These are phyloP conservation scores for Bruguiera hainesii DNA, from an alignment of 441 rosid species.

Conservation along the genomic window DNA sequence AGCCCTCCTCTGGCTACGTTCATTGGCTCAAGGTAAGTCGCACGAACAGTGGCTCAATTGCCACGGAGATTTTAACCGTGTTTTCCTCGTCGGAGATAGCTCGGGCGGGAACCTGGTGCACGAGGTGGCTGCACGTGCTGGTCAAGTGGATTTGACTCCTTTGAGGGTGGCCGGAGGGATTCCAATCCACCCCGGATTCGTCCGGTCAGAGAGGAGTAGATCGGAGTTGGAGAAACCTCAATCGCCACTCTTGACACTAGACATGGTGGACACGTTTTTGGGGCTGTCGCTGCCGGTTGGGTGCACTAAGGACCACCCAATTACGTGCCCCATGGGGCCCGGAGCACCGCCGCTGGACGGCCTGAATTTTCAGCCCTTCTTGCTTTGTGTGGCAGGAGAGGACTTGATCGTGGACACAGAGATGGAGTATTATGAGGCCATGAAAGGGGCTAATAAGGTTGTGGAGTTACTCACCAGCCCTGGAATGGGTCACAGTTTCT, in stretches of 20 bases:
- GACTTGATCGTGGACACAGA: constrained; percentile 56
- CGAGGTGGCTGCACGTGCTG: constrained; percentile 49
- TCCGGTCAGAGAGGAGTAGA: constrained; percentile 46
- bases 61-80: constrained; percentile 41
- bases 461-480: constrained; percentile 41
- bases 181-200: constrained; percentile 60
- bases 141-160: constrained; percentile 30
- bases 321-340: constrained; percentile 61
- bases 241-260: constrained; percentile 50
- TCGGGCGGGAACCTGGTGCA: constrained; percentile 58
- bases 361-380: constrained; percentile 43
- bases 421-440: constrained; percentile 54
- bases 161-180: constrained; percentile 45
- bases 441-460: constrained; percentile 44
- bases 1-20: constrained; percentile 48
- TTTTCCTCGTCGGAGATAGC: constrained; percentile 68
- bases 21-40: constrained; percentile 29
- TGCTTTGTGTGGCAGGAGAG: constrained; percentile 46
- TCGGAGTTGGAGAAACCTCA: constrained; percentile 56
- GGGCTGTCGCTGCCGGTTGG: constrained; percentile 41
- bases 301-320: constrained; percentile 42
- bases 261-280: constrained; percentile 57
- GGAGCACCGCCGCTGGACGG: constrained; percentile 29
- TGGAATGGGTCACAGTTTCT: constrained; percentile 62
- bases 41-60: constrained; percentile 38